These are phyloP conservation scores for Pichia insulana DNA, from an alignment of 805 yeast genomes.

Conservation along the genomic window DNA sequence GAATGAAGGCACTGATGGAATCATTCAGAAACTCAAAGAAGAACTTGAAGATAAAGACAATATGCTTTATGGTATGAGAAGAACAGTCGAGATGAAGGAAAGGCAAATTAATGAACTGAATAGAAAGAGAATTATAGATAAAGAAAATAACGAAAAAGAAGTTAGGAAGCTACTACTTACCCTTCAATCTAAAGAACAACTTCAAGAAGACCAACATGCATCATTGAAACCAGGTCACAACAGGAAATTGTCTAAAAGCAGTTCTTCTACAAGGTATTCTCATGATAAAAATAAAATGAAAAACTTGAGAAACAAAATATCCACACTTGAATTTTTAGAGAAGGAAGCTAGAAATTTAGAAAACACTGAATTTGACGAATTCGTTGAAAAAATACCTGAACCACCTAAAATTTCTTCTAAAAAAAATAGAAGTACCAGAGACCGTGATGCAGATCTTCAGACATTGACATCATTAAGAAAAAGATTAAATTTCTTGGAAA, in stretches of 20 bases:
- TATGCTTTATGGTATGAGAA: constrained; percentile 49
- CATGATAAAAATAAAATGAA: constrained; percentile 3
- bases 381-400: constrained; percentile 13
- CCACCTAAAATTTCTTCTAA: constrained; percentile 2
- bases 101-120: constrained; percentile 56
- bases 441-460: constrained; percentile 40
- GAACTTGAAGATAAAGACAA: constrained; percentile 58
- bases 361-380: constrained; percentile 68
- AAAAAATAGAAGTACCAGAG: constrained; percentile 10
- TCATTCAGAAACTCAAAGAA: constrained; percentile 48
- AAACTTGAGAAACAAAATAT: constrained; percentile 7
- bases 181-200: constrained; percentile 35
- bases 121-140: constrained; percentile 50
- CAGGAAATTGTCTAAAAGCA: not conserved
- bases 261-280: constrained; percentile 3
- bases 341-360: constrained; percentile 80
- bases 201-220: constrained; percentile 22
- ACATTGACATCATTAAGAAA: constrained; percentile 48
- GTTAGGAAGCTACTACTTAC: constrained; percentile 64
- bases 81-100: constrained; percentile 52
- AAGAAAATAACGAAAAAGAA: constrained; percentile 69
- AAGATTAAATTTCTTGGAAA: constrained; percentile 53
- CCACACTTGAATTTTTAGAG: constrained; percentile 37
- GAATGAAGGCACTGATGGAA: constrained; percentile 65
- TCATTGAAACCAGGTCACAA: constrained; percentile 1